Conservation (phyloP, 1,139 yeast species). For the Candida labiduridarum region DNA sequence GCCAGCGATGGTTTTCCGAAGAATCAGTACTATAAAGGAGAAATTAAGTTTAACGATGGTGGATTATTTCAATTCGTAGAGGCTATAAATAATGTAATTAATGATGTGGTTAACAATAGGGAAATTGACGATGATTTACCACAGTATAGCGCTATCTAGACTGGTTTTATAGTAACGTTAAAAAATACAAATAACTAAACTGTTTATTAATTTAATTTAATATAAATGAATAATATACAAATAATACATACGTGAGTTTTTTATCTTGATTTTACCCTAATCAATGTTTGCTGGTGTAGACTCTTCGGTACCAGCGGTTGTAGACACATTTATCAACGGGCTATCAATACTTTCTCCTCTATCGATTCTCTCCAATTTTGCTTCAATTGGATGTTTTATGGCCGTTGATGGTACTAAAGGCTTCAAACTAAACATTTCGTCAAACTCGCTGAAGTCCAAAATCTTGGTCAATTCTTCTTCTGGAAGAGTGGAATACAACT, state of each 20-base stretch:
- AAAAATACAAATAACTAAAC: slow-evolving; percentile 3
- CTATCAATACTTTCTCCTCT: slow-evolving; percentile 25
- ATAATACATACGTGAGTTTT: slow-evolving; percentile 4
- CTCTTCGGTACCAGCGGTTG: slow-evolving; percentile 19
- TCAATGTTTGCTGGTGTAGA: slow-evolving; percentile 20
- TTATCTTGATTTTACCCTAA: slow-evolving; percentile 1
- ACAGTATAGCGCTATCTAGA: slow-evolving; percentile 25
- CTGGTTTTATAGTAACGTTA: background rate
- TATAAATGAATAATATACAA: slow-evolving; percentile 6
- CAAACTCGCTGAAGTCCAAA: slow-evolving; percentile 54
- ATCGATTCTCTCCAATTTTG: slow-evolving; percentile 23
- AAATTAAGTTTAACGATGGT: slow-evolving; percentile 48
- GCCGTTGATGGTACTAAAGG: slow-evolving; percentile 34
- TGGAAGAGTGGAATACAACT: slow-evolving; percentile 22
- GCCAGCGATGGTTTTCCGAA: slow-evolving; percentile 50
- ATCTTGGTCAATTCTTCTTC: slow-evolving; percentile 32
- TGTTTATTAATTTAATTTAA: slow-evolving; percentile 3
- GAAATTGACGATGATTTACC: slow-evolving; percentile 52
- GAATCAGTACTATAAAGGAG: slow-evolving; percentile 40
- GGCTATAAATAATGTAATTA: slow-evolving; percentile 28
- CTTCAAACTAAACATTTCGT: slow-evolving; percentile 45
- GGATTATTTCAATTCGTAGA: slow-evolving; percentile 46
- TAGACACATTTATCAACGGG: slow-evolving; percentile 20
- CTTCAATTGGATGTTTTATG: slow-evolving; percentile 28
- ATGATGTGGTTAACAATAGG: slow-evolving; percentile 35